phyloP scores from a whole-genome alignment of 345 rosid species.

The Viola odorata region DNA sequence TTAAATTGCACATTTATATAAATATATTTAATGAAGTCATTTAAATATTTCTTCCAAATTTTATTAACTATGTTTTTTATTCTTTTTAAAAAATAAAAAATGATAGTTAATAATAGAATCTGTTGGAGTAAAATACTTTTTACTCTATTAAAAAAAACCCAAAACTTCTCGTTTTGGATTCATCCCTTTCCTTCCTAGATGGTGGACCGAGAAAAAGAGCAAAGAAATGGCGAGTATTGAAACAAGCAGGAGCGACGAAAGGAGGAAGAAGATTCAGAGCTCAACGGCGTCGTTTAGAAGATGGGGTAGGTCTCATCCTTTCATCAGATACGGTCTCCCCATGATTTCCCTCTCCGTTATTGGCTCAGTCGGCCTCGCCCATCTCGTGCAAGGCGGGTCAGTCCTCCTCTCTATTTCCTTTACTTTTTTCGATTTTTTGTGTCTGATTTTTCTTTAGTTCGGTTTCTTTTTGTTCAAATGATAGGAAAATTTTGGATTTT shows the following conservation, averaged over 20 bases:
- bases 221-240: conserved; percentile 10
- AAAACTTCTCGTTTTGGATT: not conserved
- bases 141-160: too few relatives aligned
- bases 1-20: too few relatives aligned
- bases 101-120: too few relatives aligned
- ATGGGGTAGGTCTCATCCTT: conserved; percentile 84
- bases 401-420: conserved; percentile 18
- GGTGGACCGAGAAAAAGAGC: not conserved
- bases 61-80: too few relatives aligned
- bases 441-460: not conserved
- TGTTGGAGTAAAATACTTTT: too few relatives aligned
- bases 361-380: conserved; percentile 78
- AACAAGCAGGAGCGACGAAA: not conserved
- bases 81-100: too few relatives aligned
- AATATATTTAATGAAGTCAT: too few relatives aligned
- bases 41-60: too few relatives aligned
- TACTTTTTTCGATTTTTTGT: not conserved
- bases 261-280: conserved; percentile 9
- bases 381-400: conserved; percentile 92
- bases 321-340: conserved; percentile 87
- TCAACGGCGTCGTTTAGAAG: conserved; percentile 48
- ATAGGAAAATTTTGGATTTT: not conserved
- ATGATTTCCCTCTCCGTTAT: conserved; percentile 86
- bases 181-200: not conserved
- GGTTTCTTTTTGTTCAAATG: not conserved